Conservation (phyloP, 2,329 filamentous ascomycete species). For the Penicillium nordicum region DNA sequence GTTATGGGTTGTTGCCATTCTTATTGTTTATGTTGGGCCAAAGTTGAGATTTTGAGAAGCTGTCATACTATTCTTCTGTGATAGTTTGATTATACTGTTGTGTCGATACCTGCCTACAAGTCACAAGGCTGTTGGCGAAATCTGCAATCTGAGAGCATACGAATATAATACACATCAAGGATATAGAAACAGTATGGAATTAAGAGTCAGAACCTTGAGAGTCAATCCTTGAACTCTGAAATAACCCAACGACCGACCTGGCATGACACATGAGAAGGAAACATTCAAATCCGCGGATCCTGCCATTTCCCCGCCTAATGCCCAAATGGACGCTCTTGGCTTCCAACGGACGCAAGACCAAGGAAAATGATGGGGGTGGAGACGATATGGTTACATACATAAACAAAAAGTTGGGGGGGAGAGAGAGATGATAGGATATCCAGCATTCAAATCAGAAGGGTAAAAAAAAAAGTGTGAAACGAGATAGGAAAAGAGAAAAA, state of each 20-base stretch:
- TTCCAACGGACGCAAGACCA: slow-evolving; percentile 28
- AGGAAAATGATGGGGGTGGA: slow-evolving; percentile 25
- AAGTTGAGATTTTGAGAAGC: slow-evolving; percentile 72
- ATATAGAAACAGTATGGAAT: not conserved
- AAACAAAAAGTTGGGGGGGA: slow-evolving; percentile 20
- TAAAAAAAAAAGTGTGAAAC: slow-evolving; percentile 25
- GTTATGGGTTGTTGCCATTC: slow-evolving; percentile 70
- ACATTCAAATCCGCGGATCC: slow-evolving; percentile 33
- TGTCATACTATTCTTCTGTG: not conserved
- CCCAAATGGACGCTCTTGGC: slow-evolving; percentile 24
- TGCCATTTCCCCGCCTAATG: slow-evolving; percentile 28
- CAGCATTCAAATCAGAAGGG: slow-evolving; percentile 32
- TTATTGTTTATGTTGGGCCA: slow-evolving; percentile 80
- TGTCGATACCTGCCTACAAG: not conserved
- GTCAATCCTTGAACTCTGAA: slow-evolving; percentile 28
- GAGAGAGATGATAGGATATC: slow-evolving; percentile 40
- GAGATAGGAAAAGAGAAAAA: slow-evolving; percentile 28
- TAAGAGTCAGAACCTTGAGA: slow-evolving; percentile 23
- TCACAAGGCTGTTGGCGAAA: not conserved
- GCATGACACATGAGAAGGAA: slow-evolving; percentile 38
- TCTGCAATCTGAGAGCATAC: not conserved
- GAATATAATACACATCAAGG: not conserved
- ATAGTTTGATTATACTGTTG: not conserved
- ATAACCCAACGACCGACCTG: slow-evolving; percentile 35
- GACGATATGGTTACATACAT: slow-evolving; percentile 36